phyloP scores from a whole-genome alignment of 805 yeast genomes.

The Suhomyces xylopsoci region DNA sequence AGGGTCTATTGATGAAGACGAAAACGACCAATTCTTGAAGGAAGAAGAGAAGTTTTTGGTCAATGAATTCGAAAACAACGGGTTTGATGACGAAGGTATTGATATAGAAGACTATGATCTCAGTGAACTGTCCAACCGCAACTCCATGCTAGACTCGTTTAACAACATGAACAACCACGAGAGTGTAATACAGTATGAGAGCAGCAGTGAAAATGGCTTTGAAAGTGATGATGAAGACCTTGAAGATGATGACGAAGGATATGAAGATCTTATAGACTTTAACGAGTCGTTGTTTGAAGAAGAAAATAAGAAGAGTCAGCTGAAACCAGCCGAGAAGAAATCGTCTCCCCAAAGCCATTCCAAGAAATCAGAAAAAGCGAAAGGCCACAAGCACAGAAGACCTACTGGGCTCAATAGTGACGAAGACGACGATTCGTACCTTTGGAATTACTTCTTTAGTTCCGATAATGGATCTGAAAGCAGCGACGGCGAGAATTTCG shows the following conservation, averaged over 20 bases:
- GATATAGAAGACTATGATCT: constrained; percentile 24
- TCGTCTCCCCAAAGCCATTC: neutral
- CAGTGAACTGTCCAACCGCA: constrained; percentile 12
- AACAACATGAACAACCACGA: constrained; percentile 18
- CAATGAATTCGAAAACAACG: constrained; percentile 45
- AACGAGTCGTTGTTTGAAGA: constrained; percentile 26
- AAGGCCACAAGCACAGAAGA: constrained; percentile 9
- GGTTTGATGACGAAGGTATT: constrained; percentile 42
- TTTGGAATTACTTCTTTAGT: constrained; percentile 71
- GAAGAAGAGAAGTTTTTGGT: constrained; percentile 46
- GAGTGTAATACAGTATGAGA: constrained; percentile 41
- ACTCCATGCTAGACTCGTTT: constrained; percentile 17
- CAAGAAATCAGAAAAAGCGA: constrained; percentile 4
- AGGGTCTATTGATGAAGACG: constrained; percentile 33
- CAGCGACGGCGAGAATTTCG: constrained; percentile 1
- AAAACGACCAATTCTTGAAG: constrained; percentile 36
- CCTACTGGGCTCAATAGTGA: constrained; percentile 26
- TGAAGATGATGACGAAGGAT: constrained; percentile 36
- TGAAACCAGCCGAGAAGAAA: neutral
- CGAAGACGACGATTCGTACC: constrained; percentile 65
- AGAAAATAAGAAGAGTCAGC: constrained; percentile 7
- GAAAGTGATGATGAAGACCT: constrained; percentile 26
- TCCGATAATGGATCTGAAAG: constrained; percentile 35
- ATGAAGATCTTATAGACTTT: constrained; percentile 37
- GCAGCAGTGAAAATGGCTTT: constrained; percentile 31